phyloP scores from a whole-genome alignment of 2,329 filamentous ascomycete species.

The Mycosphaerella sp. region DNA sequence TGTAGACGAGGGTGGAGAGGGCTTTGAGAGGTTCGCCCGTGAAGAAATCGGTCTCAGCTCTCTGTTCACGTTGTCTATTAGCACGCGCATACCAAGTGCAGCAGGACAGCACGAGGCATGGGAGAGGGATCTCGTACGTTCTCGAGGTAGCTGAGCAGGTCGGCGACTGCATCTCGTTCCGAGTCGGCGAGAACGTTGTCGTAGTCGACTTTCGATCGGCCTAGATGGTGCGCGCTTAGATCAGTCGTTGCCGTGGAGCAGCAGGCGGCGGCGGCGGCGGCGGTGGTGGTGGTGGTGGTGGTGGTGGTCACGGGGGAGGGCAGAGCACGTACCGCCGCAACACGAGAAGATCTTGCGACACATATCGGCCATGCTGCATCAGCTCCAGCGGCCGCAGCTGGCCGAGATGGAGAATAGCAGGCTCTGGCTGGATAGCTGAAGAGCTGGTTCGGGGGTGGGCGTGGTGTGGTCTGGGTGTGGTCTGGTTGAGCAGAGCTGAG shows the following conservation, averaged over 20 bases:
- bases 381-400: slow-evolving; percentile 17
- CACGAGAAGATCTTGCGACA: slow-evolving; percentile 32
- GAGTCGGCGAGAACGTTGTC: slow-evolving; percentile 67
- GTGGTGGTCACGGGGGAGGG: neutral
- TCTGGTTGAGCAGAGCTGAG: neutral
- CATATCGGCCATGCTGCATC: slow-evolving; percentile 27
- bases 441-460: too few species aligned
- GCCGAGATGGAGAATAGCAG: neutral
- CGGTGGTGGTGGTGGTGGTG: neutral
- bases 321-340: slow-evolving; percentile 27
- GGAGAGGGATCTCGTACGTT: slow-evolving; percentile 58
- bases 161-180: slow-evolving; percentile 93
- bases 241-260: slow-evolving; percentile 1
- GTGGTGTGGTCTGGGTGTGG: neutral
- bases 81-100: slow-evolving; percentile 10
- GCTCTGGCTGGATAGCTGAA: neutral
- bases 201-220: slow-evolving; percentile 43
- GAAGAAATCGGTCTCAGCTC: slow-evolving; percentile 97
- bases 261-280: neutral
- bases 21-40: slow-evolving; percentile 89
- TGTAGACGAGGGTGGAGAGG: slow-evolving; percentile 92
- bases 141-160: slow-evolving; percentile 90
- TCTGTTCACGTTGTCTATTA: slow-evolving; percentile 48
- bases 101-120: neutral
- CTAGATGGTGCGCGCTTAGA: slow-evolving; percentile 23